Percentiles rank a stretch among this genome's conserved stretches.
These are phyloP conservation scores for Tuber umbilicatum DNA, from an alignment of 495 filamentous ascomycete genomes.

Conservation along the genomic window DNA sequence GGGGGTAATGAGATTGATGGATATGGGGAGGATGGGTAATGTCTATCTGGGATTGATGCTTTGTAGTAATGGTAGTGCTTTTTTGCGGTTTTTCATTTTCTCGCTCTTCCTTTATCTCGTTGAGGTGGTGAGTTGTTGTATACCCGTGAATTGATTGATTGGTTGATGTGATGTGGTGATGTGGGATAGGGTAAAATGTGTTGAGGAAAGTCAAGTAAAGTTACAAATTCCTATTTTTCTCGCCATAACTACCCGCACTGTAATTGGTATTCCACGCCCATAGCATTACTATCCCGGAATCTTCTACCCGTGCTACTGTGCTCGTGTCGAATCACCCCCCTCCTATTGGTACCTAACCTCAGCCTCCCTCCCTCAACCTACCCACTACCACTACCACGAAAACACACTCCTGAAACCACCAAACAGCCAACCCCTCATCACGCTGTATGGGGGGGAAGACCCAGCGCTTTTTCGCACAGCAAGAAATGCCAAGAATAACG, in stretches of 20 bases:
- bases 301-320: no score
- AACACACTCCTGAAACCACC: no score
- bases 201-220: background rate
- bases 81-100: background rate
- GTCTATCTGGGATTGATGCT: conserved; percentile 1
- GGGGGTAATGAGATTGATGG: conserved; percentile 15
- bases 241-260: background rate
- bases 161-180: background rate
- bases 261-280: background rate
- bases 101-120: background rate
- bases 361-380: no score
- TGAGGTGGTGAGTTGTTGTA: background rate
- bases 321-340: no score
- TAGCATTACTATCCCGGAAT: no score
- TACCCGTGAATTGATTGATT: background rate
- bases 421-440: no score
- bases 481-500: no score
- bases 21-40: conserved; percentile 43
- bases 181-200: background rate
- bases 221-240: background rate
- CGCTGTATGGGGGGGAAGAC: no score
- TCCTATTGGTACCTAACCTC: no score
- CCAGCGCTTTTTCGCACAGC: no score
- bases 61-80: conserved; percentile 1
- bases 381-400: no score